Conservation (phyloP, 2,329 filamentous ascomycete genomes). For the Botrytis byssoidea region DNA sequence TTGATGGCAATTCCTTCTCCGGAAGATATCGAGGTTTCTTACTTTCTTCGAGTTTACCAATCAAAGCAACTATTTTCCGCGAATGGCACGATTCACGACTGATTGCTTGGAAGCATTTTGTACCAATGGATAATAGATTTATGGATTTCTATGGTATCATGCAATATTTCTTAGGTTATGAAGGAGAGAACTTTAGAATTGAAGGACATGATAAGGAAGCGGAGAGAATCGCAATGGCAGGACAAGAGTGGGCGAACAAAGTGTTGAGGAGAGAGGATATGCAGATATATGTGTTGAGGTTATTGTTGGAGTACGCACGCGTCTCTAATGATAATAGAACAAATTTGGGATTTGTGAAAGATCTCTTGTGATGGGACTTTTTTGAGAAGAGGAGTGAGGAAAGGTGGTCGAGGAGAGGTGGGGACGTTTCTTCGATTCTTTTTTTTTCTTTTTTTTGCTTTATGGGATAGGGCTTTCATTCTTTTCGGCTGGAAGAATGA, state of each 20-base stretch:
- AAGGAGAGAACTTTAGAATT: slow-evolving; percentile 41
- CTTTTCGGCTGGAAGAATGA: not conserved
- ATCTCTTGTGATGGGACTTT: slow-evolving; percentile 28
- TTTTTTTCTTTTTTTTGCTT: not conserved
- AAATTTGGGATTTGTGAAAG: slow-evolving; percentile 38
- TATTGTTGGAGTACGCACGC: slow-evolving; percentile 62
- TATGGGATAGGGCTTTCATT: not conserved
- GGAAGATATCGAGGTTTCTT: slow-evolving; percentile 70
- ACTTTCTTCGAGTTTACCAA: slow-evolving; percentile 64
- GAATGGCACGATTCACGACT: slow-evolving; percentile 80
- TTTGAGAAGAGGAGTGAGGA: not conserved
- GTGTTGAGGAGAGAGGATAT: slow-evolving; percentile 71
- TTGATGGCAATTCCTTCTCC: slow-evolving; percentile 73
- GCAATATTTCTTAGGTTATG: slow-evolving; percentile 71
- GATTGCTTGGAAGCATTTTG: slow-evolving; percentile 76
- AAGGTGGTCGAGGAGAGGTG: not conserved
- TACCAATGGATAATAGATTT: slow-evolving; percentile 76
- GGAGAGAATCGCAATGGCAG: slow-evolving; percentile 62
- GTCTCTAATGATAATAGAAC: slow-evolving; percentile 40
- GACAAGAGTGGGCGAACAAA: slow-evolving; percentile 69
- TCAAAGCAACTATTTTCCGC: slow-evolving; percentile 75
- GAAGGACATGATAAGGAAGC: slow-evolving; percentile 52
- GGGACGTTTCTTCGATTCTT: not conserved
- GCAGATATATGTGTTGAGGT: slow-evolving; percentile 58
- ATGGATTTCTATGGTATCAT: slow-evolving; percentile 71